phyloP scores from a whole-genome alignment of 2,329 filamentous ascomycete genomes.

The Cryphonectria carpinicola region DNA sequence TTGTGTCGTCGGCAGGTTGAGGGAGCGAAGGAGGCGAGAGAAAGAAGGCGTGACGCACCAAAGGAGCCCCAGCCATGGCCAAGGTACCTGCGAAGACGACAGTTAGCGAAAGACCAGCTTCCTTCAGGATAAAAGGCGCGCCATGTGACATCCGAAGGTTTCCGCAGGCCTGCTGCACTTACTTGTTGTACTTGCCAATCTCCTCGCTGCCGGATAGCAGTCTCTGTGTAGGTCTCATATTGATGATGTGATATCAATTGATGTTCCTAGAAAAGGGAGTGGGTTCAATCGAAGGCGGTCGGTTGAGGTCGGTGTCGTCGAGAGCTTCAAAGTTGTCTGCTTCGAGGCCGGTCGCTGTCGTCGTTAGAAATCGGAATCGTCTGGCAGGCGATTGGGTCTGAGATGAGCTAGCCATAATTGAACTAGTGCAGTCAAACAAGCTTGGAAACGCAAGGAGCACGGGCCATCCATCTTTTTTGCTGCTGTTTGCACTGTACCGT shows the following conservation, averaged over 20 bases:
- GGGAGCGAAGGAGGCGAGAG: background rate
- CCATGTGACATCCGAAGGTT: background rate
- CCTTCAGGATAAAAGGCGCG: constrained; percentile 13
- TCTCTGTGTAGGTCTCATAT: constrained; percentile 52
- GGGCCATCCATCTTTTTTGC: constrained; percentile 15
- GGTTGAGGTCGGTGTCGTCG: constrained; percentile 13
- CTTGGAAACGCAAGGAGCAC: background rate
- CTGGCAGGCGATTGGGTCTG: constrained; percentile 24
- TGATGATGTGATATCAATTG: constrained; percentile 37
- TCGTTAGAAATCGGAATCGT: constrained; percentile 33
- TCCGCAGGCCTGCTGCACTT: constrained; percentile 35
- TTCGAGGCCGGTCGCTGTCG: constrained; percentile 29
- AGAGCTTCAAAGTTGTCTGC: constrained; percentile 11
- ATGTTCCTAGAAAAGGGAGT: constrained; percentile 29
- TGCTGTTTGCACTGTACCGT: background rate
- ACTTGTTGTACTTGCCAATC: constrained; percentile 51
- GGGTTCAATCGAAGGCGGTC: constrained; percentile 36
- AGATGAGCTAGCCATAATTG: background rate
- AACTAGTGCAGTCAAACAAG: background rate
- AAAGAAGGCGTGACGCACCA: constrained; percentile 60
- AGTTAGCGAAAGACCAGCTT: constrained; percentile 28
- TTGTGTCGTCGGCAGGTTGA: constrained; percentile 5
- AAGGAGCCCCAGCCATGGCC: constrained; percentile 73
- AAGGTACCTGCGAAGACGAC: constrained; percentile 62
- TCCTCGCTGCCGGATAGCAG: constrained; percentile 45